phyloP scores from a whole-genome alignment of 2,329 filamentous ascomycete genomes.

The Pestalotiopsis fici region DNA sequence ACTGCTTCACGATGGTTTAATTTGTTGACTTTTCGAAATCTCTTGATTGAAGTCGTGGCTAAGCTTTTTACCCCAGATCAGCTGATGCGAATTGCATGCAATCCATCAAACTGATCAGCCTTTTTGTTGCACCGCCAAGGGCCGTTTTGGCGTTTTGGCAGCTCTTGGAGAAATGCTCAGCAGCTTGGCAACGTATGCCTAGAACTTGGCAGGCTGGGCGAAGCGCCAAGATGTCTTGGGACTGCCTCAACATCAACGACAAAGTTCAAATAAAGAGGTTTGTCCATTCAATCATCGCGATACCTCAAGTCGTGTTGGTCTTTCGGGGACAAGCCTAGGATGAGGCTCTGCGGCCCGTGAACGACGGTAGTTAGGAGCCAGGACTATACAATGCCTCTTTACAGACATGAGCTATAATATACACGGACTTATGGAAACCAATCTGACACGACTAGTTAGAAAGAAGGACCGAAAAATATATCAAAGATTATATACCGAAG shows the following conservation, averaged over 20 bases:
- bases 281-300: neutral
- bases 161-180: neutral
- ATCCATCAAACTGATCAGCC: neutral
- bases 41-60: neutral
- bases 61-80: slow-evolving; percentile 2
- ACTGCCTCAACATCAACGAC: neutral
- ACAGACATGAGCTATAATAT: no score
- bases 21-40: neutral
- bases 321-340: no score
- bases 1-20: neutral
- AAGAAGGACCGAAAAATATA: no score
- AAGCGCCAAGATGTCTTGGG: neutral
- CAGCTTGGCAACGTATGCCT: neutral
- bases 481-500: no score
- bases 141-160: slow-evolving; percentile 1
- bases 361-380: no score
- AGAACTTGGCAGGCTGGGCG: slow-evolving; percentile 3
- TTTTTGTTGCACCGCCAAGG: slow-evolving; percentile 1
- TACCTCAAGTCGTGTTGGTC: no score
- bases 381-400: no score
- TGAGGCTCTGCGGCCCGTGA: no score
- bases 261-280: neutral
- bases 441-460: no score
- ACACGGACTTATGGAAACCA: no score
- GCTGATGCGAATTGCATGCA: slow-evolving; percentile 1